Evolutionary conservation across 2,329 filamentous ascomycete species (phyloP), one percentile per base, ranked within the genome.

Genomic region (Zopfia rhizophila): DNA sequence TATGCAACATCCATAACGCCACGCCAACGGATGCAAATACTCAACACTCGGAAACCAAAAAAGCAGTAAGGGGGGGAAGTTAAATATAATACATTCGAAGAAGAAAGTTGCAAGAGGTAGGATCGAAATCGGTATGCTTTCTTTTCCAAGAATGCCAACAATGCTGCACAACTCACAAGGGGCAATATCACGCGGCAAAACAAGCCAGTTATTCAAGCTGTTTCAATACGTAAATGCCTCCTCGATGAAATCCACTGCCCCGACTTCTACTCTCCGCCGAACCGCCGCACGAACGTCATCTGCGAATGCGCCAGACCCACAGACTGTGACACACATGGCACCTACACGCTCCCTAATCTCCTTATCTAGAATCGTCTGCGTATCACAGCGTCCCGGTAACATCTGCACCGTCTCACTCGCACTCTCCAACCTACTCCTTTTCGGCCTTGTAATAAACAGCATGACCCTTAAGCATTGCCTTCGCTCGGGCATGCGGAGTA

Each of bases 151-250:
- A n/a, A n/a, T n/a, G n/a, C n/a, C n/a, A n/a, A n/a, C n/a, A n/a
- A n/a, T n/a, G n/a, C n/a, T n/a, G n/a, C n/a, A n/a, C n/a, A n/a
- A n/a, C n/a, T n/a, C n/a, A n/a, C n/a, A n/a, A n/a, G n/a, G n/a
- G 10, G 8, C 30, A 17, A 14, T 11, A 10, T 10, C 10, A 17
- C 10, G 10, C 8, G 16, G 6, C 12, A 31, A 28, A 7, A 21
- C 39, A 16, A 31, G 19, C 7, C 17, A 17, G 5, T 12, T 14
- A 27, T n/a, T 10, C 24, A n/a, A n/a, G 10, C 24, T n/a, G 10
- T 10, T 10, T 25, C 4, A 86, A 74, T 84, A 86, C 2, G 83
- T 86, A 68, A 87, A 87, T 27, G 82, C 81, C 72, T 87, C 84
- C 64, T 87, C 84, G 14, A 83, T 76, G 67, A 86, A 86, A 69